Evolutionary conservation across 306 rosid species (phyloP).

Genomic region (Quercus glauca): DNA sequence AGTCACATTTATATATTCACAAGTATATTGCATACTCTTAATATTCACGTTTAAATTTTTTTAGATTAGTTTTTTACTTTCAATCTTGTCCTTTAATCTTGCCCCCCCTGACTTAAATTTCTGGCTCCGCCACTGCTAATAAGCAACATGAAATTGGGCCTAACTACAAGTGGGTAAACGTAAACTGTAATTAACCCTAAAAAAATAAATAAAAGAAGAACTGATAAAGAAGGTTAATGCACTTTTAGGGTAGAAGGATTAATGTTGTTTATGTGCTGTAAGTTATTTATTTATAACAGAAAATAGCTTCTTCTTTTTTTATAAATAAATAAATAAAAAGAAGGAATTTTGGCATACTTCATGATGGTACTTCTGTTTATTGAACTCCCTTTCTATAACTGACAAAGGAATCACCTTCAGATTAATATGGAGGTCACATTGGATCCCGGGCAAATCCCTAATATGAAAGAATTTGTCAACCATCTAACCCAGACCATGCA

Average conservation of each 20-base stretch:
- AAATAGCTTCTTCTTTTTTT: background rate
- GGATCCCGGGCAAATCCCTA: constrained; percentile 49
- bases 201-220: background rate
- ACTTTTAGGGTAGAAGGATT: background rate
- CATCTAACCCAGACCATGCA: constrained; percentile 72
- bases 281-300: background rate
- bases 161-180: too few relatives aligned
- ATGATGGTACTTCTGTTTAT: constrained; percentile 2
- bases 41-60: too few relatives aligned
- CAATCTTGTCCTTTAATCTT: too few relatives aligned
- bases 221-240: too few relatives aligned
- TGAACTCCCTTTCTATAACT: background rate
- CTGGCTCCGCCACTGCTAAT: too few relatives aligned
- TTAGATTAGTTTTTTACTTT: too few relatives aligned
- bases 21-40: too few relatives aligned
- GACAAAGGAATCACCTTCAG: constrained; percentile 45
- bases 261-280: background rate
- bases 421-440: constrained; percentile 77
- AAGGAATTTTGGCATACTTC: background rate
- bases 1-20: too few relatives aligned
- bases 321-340: too few relatives aligned
- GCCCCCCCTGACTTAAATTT: too few relatives aligned
- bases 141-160: too few relatives aligned
- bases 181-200: too few relatives aligned
- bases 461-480: constrained; percentile 70